Evolutionary conservation across 345 rosid genomes (phyloP).

Genomic region (Leavenworthia alabamica): DNA sequence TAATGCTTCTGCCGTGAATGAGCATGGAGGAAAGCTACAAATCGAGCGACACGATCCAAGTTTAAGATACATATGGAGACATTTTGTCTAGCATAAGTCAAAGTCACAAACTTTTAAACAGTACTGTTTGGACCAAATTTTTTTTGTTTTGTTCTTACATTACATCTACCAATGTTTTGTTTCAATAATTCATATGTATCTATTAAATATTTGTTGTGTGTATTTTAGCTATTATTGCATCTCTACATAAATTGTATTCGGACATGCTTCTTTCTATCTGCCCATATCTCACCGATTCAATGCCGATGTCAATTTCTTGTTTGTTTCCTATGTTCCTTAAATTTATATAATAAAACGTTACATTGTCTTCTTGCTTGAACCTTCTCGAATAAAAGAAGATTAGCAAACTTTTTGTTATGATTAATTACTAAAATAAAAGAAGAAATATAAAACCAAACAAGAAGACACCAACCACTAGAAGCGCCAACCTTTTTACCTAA

Average conservation of each 20-base stretch:
- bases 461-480: conserved; percentile 26
- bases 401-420: neutral
- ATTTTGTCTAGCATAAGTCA: no score
- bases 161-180: neutral
- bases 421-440: neutral
- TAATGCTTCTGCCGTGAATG: conserved; percentile 12
- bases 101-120: no score
- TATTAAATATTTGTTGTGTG: conserved; percentile 1
- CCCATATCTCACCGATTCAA: conserved; percentile 28
- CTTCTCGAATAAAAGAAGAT: neutral
- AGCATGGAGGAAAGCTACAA: conserved; percentile 31
- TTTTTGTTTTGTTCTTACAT: no score
- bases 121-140: no score
- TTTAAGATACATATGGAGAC: conserved; percentile 21
- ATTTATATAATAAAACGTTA: neutral
- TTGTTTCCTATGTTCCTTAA: neutral
- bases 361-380: conserved; percentile 12
- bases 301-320: conserved; percentile 6
- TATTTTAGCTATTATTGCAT: conserved; percentile 19
- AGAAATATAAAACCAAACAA: conserved; percentile 10
- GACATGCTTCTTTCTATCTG: conserved; percentile 16
- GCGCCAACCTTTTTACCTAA: conserved; percentile 28
- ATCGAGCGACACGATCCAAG: conserved; percentile 30
- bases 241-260: conserved; percentile 25
- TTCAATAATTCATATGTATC: conserved; percentile 6